These are phyloP conservation scores for Microbotryum saponariae DNA, from an alignment of 1,284 basidiomycete genomes.

Conservation along the genomic window DNA sequence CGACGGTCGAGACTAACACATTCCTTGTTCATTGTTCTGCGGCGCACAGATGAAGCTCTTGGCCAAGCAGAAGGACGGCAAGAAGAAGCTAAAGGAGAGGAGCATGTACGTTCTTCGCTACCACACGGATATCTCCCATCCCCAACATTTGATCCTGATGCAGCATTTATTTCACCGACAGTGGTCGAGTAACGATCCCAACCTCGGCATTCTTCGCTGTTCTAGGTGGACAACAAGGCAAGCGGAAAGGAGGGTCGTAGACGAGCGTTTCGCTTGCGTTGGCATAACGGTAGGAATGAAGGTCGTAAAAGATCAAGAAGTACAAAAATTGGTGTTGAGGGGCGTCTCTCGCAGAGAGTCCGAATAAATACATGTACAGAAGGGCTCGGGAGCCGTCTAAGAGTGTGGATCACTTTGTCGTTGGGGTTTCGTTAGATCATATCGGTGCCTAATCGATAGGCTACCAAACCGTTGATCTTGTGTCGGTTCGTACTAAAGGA, in stretches of 20 bases:
- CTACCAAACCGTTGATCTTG: constrained; percentile 43
- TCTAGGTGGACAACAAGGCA: constrained; percentile 23
- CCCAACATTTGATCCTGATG: background rate
- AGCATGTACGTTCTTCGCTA: constrained; percentile 16
- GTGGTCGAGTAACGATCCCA: constrained; percentile 25
- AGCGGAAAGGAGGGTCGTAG: constrained; percentile 18
- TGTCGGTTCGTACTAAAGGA: constrained; percentile 44
- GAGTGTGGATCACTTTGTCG: background rate
- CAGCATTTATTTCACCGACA: background rate
- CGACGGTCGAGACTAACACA: background rate
- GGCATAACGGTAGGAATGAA: too few species aligned
- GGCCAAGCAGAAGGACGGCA: constrained; percentile 85
- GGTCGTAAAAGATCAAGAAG: background rate
- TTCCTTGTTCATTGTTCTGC: background rate
- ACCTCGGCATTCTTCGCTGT: constrained; percentile 27
- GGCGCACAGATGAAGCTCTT: constrained; percentile 64
- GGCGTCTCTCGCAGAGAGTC: background rate
- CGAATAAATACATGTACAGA: constrained; percentile 1
- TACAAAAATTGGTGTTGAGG: background rate
- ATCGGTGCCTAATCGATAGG: constrained; percentile 42
- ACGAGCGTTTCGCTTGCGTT: background rate
- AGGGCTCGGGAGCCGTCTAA: background rate
- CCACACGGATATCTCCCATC: too few species aligned
- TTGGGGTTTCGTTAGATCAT: constrained; percentile 9
- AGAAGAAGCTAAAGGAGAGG: constrained; percentile 63